phyloP scores from a whole-genome alignment of 2,329 filamentous ascomycete species.

The Sclerotinia subarctica region DNA sequence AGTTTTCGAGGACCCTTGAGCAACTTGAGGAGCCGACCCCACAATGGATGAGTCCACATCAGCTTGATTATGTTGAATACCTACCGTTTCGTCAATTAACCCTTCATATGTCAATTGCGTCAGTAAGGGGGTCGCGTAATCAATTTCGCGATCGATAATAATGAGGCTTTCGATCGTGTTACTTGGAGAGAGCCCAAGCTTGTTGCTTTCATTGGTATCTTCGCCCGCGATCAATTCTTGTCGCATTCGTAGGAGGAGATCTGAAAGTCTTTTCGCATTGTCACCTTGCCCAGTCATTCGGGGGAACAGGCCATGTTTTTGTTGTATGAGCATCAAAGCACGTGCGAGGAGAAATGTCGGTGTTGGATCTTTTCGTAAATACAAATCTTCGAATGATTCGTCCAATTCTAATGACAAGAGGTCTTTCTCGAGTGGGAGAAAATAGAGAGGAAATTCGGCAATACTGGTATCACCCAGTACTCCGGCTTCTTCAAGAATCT shows the following conservation, averaged over 20 bases:
- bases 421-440: constrained; percentile 89
- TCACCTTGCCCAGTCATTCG: constrained; percentile 94
- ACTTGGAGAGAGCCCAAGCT: constrained; percentile 75
- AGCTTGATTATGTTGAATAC: constrained; percentile 86
- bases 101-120: constrained; percentile 97
- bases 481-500: constrained; percentile 86
- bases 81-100: constrained; percentile 88
- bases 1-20: constrained; percentile 53
- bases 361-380: constrained; percentile 85
- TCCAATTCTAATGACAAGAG: constrained; percentile 87
- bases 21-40: constrained; percentile 62
- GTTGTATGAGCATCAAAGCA: constrained; percentile 91
- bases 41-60: constrained; percentile 90
- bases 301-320: constrained; percentile 88
- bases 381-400: constrained; percentile 81
- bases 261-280: constrained; percentile 82
- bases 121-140: constrained; percentile 86
- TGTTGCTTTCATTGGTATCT: constrained; percentile 58
- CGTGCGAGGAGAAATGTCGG: constrained; percentile 85
- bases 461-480: constrained; percentile 91
- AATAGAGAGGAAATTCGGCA: constrained; percentile 80
- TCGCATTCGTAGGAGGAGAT: constrained; percentile 85
- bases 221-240: constrained; percentile 83
- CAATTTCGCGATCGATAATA: constrained; percentile 91
- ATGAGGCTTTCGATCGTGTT: constrained; percentile 86